phyloP scores from a whole-genome alignment of 1,139 yeast genomes.

The Tardiomyces depauwii region DNA sequence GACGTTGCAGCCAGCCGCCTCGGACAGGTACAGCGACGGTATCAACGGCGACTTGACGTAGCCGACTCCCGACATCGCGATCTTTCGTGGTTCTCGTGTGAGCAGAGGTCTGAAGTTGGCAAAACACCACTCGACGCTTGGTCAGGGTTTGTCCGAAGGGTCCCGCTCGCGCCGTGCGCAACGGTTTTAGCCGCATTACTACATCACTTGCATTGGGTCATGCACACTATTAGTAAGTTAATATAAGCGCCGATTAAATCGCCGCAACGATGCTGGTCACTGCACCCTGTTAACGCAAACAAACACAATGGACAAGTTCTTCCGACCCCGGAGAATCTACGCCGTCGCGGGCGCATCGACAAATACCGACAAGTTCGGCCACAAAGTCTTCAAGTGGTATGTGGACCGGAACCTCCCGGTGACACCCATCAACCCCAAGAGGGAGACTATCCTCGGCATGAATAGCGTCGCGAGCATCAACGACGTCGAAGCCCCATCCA shows the following conservation, averaged over 20 bases:
- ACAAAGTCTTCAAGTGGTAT: conserved; percentile 64
- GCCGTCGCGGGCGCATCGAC: conserved; percentile 69
- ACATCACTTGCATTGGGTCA: too few relatives aligned
- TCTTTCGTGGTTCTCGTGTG: too few relatives aligned
- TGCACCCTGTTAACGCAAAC: too few relatives aligned
- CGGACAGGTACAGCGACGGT: conserved; percentile 16
- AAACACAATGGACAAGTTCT: conserved; percentile 30
- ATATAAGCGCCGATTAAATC: too few relatives aligned
- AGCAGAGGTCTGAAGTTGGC: too few relatives aligned
- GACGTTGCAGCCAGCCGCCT: conserved; percentile 34
- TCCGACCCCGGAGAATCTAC: conserved; percentile 40
- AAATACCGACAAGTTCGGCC: conserved; percentile 57
- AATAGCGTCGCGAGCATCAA: conserved; percentile 31
- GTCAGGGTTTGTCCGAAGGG: too few relatives aligned
- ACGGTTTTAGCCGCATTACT: too few relatives aligned
- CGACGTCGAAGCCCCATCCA: conserved; percentile 24
- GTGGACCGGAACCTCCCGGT: conserved; percentile 44
- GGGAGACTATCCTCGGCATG: conserved; percentile 40
- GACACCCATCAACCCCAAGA: conserved; percentile 48
- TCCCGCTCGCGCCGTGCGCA: too few relatives aligned
- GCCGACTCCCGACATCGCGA: conserved; percentile 3
- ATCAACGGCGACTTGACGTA: conserved; percentile 19
- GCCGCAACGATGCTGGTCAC: too few relatives aligned
- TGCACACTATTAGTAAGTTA: too few relatives aligned
- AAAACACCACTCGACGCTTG: too few relatives aligned